Evolutionary conservation across 2,329 filamentous ascomycete genomes (phyloP).

Genomic region (Diaporthe sp.): DNA sequence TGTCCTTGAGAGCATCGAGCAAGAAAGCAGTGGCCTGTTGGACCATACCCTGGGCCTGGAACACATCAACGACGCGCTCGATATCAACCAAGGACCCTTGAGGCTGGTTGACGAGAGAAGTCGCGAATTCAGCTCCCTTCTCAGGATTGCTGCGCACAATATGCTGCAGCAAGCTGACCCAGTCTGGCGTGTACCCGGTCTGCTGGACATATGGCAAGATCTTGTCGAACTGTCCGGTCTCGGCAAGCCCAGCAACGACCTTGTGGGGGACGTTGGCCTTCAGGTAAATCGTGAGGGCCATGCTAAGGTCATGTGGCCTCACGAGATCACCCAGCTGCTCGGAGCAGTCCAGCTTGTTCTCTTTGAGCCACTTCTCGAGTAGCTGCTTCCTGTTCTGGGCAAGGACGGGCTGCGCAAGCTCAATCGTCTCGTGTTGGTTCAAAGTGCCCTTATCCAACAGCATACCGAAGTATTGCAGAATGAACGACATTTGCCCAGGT

Average conservation of each 20-base stretch:
- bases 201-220: conserved; percentile 92
- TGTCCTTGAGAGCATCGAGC: conserved; percentile 93
- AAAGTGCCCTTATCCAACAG: conserved; percentile 94
- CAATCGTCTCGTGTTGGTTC: conserved; percentile 93
- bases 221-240: conserved; percentile 96
- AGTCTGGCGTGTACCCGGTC: conserved; percentile 93
- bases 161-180: conserved; percentile 90
- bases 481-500: conserved; percentile 90
- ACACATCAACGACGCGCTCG: conserved; percentile 95
- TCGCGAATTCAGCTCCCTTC: conserved; percentile 94
- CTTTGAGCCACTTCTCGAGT: conserved; percentile 97
- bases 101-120: conserved; percentile 90
- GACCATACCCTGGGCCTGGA: conserved; percentile 97
- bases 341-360: conserved; percentile 95
- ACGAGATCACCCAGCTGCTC: conserved; percentile 97
- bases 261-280: conserved; percentile 93
- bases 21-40: conserved; percentile 99
- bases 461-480: conserved; percentile 98
- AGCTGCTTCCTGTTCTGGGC: conserved; percentile 95
- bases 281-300: conserved; percentile 91
- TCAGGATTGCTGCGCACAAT: conserved; percentile 93
- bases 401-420: conserved; percentile 92
- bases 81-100: conserved; percentile 90
- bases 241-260: conserved; percentile 93
- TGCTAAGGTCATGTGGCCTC: conserved; percentile 86